Conservation (phyloP, 345 rosid species). For the Boechera stricta region DNA sequence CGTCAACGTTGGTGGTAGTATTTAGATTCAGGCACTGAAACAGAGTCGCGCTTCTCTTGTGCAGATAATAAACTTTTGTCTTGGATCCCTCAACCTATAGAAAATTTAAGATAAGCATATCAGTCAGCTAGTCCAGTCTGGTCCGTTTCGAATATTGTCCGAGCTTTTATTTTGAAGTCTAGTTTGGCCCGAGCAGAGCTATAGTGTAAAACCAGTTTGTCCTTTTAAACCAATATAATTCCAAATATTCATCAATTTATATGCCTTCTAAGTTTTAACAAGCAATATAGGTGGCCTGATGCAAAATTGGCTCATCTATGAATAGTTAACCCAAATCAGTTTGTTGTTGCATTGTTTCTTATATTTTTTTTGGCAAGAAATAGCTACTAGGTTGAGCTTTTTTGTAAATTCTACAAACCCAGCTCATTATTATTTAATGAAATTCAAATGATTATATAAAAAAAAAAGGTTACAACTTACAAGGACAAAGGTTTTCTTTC, state of each 20-base stretch:
- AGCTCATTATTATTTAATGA: too few species aligned
- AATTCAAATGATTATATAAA: too few species aligned
- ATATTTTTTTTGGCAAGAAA: too few species aligned
- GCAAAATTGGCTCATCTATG: too few species aligned
- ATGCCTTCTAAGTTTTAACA: not conserved
- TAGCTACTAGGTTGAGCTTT: too few species aligned
- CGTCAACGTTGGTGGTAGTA: slow-evolving; percentile 11
- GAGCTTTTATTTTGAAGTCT: not conserved
- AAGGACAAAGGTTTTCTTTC: slow-evolving; percentile 6
- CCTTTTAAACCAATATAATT: not conserved
- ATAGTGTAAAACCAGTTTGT: not conserved
- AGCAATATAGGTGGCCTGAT: too few species aligned
- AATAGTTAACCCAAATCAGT: too few species aligned
- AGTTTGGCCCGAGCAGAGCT: not conserved
- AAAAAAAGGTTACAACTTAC: not conserved
- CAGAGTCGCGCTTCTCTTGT: not conserved
- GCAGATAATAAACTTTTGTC: not conserved
- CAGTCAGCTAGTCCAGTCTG: not conserved
- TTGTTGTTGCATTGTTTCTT: too few species aligned
- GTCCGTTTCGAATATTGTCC: not conserved
- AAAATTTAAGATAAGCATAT: not conserved
- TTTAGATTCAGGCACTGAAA: not conserved
- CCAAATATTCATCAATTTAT: not conserved
- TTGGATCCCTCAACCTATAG: not conserved
- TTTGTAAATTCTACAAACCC: too few species aligned